Evolutionary conservation across 73 alveolate genomes (phyloP).

Genomic region (Urostyla sp.): DNA sequence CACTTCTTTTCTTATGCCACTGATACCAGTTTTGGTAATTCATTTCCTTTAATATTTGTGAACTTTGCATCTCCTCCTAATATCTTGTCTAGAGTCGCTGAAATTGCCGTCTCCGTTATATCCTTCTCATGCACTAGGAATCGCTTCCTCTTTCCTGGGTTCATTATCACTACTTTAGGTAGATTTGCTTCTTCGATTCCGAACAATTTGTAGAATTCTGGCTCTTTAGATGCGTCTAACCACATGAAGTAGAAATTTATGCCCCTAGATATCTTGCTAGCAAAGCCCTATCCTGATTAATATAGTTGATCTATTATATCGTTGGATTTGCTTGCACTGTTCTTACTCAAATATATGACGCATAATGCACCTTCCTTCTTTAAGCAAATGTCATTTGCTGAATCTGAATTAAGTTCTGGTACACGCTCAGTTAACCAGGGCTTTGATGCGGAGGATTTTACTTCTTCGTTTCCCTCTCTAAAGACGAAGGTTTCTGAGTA

Average conservation of each 20-base stretch:
- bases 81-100: conserved; percentile 51
- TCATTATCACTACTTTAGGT: conserved; percentile 72
- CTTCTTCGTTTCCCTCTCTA: conserved; percentile 88
- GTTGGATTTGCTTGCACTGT: conserved; percentile 7
- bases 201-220: conserved; percentile 59
- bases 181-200: conserved; percentile 47
- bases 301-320: conserved; percentile 16
- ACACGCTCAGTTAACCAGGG: conserved; percentile 94
- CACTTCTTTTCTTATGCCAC: conserved; percentile 22
- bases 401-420: conserved; percentile 88
- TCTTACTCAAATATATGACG: conserved; percentile 72
- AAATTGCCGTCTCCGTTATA: conserved; percentile 26
- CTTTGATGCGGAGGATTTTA: conserved; percentile 86
- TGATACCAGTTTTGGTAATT: conserved; percentile 9
- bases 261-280: conserved; percentile 67
- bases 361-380: conserved; percentile 87
- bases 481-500: conserved; percentile 95
- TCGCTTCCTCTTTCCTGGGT: conserved; percentile 86
- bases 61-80: conserved; percentile 61
- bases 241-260: conserved; percentile 70
- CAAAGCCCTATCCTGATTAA: conserved; percentile 40
- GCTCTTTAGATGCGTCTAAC: conserved; percentile 52
- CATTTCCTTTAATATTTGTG: conserved; percentile 49
- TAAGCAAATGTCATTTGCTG: conserved; percentile 94
- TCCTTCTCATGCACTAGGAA: conserved; percentile 63